These are phyloP conservation scores for Alternaria viburni DNA, from an alignment of 2,329 filamentous ascomycete genomes.

Conservation along the genomic window DNA sequence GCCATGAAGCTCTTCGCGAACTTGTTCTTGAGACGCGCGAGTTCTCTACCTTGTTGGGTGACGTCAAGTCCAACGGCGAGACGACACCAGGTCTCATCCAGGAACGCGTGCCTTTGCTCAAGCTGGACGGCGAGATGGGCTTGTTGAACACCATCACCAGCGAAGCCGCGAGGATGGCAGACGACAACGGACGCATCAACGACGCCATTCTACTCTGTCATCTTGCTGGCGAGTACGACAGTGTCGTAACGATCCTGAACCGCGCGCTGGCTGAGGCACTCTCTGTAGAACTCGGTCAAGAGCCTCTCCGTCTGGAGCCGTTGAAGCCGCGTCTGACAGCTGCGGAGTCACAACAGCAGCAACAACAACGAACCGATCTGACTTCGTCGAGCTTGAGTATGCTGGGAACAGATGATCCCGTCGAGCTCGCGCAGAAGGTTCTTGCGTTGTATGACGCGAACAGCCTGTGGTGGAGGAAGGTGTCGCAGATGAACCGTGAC, in stretches of 20 bases:
- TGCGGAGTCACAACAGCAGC: constrained; percentile 40
- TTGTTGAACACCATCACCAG: constrained; percentile 92
- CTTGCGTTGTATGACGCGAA: constrained; percentile 66
- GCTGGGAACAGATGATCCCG: constrained; percentile 71
- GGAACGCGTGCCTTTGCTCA: constrained; percentile 80
- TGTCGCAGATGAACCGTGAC: constrained; percentile 64
- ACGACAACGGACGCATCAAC: constrained; percentile 90
- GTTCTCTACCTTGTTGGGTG: constrained; percentile 91
- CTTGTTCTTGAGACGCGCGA: constrained; percentile 96
- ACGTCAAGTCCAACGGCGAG: constrained; percentile 84
- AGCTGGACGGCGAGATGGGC: constrained; percentile 77
- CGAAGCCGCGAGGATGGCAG: constrained; percentile 88
- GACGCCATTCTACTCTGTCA: constrained; percentile 96
- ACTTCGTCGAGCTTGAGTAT: constrained; percentile 63
- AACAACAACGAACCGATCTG: constrained; percentile 37
- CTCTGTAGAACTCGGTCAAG: constrained; percentile 82
- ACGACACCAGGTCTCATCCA: constrained; percentile 89
- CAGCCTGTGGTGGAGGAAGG: constrained; percentile 65
- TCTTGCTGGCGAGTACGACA: constrained; percentile 92
- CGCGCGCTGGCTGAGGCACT: constrained; percentile 89
- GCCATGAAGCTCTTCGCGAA: constrained; percentile 90
- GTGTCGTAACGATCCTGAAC: constrained; percentile 88
- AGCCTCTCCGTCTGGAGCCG: constrained; percentile 77
- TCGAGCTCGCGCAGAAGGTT: constrained; percentile 68
- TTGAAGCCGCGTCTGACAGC: constrained; percentile 70